A percentile compares a stretch with the other conserved stretches of the same genome.
phyloP scores from a whole-genome alignment of 2,329 filamentous ascomycete species.

The Xylariaceae sp. region DNA sequence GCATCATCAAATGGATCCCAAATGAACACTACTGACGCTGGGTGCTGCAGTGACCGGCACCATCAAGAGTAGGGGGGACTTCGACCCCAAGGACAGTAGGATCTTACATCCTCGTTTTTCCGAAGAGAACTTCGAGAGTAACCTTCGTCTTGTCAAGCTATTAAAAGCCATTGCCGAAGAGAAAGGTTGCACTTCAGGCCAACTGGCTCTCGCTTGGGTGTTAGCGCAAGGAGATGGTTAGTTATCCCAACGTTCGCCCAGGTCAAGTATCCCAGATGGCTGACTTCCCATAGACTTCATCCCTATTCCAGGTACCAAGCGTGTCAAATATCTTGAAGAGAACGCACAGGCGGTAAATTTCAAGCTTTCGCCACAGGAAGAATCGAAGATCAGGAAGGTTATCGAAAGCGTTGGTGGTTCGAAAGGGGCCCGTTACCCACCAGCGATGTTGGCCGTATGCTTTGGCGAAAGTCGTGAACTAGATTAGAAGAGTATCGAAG shows the following conservation, averaged over 20 bases:
- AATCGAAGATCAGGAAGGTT: constrained; percentile 39
- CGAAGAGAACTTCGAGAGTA: constrained; percentile 53
- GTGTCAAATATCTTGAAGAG: constrained; percentile 37
- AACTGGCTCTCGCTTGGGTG: constrained; percentile 60
- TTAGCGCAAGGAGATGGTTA: constrained; percentile 47
- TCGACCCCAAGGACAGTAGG: constrained; percentile 45
- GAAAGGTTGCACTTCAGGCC: constrained; percentile 48
- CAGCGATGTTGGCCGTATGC: constrained; percentile 7
- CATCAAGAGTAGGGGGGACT: constrained; percentile 47
- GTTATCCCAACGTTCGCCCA: constrained; percentile 42
- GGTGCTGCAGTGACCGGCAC: constrained; percentile 44
- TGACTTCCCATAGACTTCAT: constrained; percentile 33
- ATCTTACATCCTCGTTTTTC: constrained; percentile 46
- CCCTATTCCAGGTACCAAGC: constrained; percentile 41
- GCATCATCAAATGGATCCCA: neutral
- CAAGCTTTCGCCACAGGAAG: constrained; percentile 40
- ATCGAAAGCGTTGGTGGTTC: constrained; percentile 36
- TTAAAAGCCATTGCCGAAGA: constrained; percentile 32
- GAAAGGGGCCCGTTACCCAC: constrained; percentile 23
- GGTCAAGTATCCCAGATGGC: neutral
- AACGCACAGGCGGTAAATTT: constrained; percentile 39
- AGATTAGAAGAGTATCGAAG: neutral
- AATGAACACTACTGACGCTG: neutral
- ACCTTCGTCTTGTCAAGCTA: constrained; percentile 41
- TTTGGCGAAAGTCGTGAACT: constrained; percentile 30